Base-by-base conservation (phyloP, 345 rosid species). In the Geranium rotundifolium region DNA sequence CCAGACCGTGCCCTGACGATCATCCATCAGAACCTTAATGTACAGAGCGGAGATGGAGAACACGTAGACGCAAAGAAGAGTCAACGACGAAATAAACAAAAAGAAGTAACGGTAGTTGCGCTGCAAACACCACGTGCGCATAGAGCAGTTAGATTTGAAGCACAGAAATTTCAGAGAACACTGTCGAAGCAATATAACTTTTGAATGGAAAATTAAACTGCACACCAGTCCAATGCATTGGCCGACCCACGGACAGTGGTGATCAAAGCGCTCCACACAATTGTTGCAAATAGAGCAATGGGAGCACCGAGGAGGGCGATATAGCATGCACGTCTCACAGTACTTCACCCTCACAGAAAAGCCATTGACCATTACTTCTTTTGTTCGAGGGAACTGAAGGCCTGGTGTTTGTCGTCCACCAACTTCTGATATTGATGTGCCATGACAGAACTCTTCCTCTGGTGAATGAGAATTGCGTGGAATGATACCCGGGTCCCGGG, bases 21-120 rank as follows among this genome's bases (percentile, higher is more conserved):
- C 71, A 70, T 81, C 84, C 97, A 87, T 90, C 77, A 93, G 73
- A 72, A 83, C 72, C 78, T 86, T 93, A 63, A 90, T 84, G 85
- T 93, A 86, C 61, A 83, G 54, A 27, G 95, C 95, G 19, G 91
- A 90, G 80, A 88, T 78, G 64, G 91, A 75, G 62, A 93, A 93
- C 68, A 93, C 93, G 46, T 84, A 90, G 73, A 90, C 80, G 81
- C 97, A 90, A 41, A 93, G 97, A 80, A 90, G 80, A 34, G 97
- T 77, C 56, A 90, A 68, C n/a, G 91, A 93, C 20, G 97, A 86
- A 66, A 90, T 90, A 65, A 89, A 93, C 97, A 93, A 83, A 67
- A 93, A 93, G 87, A 90, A 93, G 84, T 64, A 89, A 54, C 97
- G 91, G 75, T 92, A 92, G 83, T 92, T 92, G 69, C 97, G 90